These are phyloP conservation scores for Nepenthes alata DNA, from an alignment of 179 eudicot species.

Conservation along the genomic window DNA sequence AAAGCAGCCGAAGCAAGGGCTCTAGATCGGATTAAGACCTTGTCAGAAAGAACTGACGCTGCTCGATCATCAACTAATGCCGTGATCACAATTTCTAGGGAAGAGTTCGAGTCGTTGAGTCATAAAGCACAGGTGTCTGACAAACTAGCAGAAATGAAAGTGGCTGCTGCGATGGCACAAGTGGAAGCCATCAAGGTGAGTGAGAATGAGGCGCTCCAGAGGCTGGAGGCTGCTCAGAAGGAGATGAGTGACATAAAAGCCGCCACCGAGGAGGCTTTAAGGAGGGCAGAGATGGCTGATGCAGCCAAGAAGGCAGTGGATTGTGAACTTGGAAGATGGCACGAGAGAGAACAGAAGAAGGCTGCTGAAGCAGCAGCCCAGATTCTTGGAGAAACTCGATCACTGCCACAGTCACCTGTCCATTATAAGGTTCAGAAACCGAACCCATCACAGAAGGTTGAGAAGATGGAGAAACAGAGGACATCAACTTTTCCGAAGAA, in stretches of 20 bases:
- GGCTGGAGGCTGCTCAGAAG: conserved; percentile 43
- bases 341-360: conserved; percentile 81
- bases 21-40: conserved; percentile 39
- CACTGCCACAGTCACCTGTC: conserved; percentile 26
- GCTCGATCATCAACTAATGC: conserved; percentile 72
- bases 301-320: conserved; percentile 85
- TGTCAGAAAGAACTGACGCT: conserved; percentile 54
- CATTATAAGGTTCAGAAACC: conserved; percentile 31
- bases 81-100: conserved; percentile 58
- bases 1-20: conserved; percentile 61
- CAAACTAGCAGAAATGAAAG: conserved; percentile 62
- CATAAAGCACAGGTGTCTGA: conserved; percentile 68
- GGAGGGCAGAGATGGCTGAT: conserved; percentile 68
- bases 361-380: conserved; percentile 67
- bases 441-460: conserved; percentile 11
- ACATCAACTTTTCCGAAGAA: conserved; percentile 41
- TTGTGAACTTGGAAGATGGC: conserved; percentile 76
- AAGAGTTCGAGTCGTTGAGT: conserved; percentile 61
- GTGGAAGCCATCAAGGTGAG: conserved; percentile 73
- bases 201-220: conserved; percentile 47
- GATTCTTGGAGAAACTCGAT: conserved; percentile 45
- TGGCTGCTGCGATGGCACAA: conserved; percentile 83
- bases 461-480: conserved; percentile 33
- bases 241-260: conserved; percentile 51
- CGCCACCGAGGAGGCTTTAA: conserved; percentile 54